These are phyloP conservation scores for Malus hybrid DNA, from an alignment of 331 rosid species.

Conservation along the genomic window DNA sequence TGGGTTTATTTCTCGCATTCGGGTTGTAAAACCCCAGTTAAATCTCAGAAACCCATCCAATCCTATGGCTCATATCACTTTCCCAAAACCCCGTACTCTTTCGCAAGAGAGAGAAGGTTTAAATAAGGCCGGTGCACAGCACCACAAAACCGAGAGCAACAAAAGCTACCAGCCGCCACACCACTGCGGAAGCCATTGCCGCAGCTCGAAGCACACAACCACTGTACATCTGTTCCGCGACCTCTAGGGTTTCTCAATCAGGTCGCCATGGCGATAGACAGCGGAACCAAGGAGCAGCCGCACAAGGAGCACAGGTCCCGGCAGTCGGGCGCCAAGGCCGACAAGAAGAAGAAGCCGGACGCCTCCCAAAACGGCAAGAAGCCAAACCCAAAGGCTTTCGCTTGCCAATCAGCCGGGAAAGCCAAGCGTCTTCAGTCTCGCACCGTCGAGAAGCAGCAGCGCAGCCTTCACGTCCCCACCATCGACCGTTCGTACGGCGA, in stretches of 20 bases:
- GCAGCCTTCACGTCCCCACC: conserved; percentile 73
- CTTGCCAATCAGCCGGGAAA: conserved; percentile 63
- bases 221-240: neutral
- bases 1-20: neutral
- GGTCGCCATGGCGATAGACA: conserved; percentile 45
- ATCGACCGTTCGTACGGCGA: conserved; percentile 77
- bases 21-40: neutral
- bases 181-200: neutral
- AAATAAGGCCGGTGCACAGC: neutral
- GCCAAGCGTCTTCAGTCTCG: conserved; percentile 80
- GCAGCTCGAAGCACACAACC: neutral
- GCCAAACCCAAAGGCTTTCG: conserved; percentile 78
- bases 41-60: neutral
- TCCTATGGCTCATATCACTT: neutral
- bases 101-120: neutral
- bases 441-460: conserved; percentile 92
- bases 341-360: conserved; percentile 36
- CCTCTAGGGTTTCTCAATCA: neutral
- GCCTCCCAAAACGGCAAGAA: conserved; percentile 33
- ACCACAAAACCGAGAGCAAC: neutral
- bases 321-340: conserved; percentile 59
- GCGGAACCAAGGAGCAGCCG: conserved; percentile 45
- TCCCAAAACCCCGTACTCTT: neutral
- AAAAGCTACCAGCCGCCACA: neutral
- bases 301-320: conserved; percentile 70